Evolutionary conservation across 352 stramenopile genomes (phyloP), one percentile per base, ranked within the genome.

Genomic region (Globisporangium carolinianum): DNA sequence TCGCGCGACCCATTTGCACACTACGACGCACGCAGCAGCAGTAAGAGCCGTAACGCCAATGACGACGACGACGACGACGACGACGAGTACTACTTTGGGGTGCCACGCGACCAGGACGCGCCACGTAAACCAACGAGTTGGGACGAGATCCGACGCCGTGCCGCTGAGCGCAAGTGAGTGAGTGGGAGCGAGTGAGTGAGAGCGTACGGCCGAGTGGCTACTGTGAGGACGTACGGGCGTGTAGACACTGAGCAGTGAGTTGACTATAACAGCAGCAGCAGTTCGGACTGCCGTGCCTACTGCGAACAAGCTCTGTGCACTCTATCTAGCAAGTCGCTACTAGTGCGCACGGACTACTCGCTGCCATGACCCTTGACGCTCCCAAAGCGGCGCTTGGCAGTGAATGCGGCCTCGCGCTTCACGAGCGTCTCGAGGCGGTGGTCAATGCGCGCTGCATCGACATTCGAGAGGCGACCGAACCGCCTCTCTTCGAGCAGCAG

Each of bases 61-160:
- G 32, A 12, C 41, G 45, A 58, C 46, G 55, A 67, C 37, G 67
- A 57, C 52, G 35, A 53, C 17, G 69, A 87, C 12, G 68, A 84
- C 36, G 74, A 83, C 47, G 66, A 79, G 15, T 82, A 85, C 56
- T 83, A 76, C 58, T 79, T 82, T 37, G 72, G 61, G 4, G 53
- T 53, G 8, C 41, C 55, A 7, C 43, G 57, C 17, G 55, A 75
- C 50, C 18, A 35, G 2, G 66, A 81, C 8, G 41, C 53, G 14
- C 51, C 55, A 2, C 53, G 43, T 18, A 79, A 86, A 42, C 67
- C 71, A 7, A 90, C 78, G 11, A 87, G 80, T 7, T 93, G 83
- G 83, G 80, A 93, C 46, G 80, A 93, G 36, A 81, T 93, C 35
- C 80, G 83, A 42, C 73, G 75, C 51, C 83, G 76, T 10, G 75